phyloP scores from a whole-genome alignment of 2,329 filamentous ascomycete genomes.

The Grosmannia clavigera region DNA sequence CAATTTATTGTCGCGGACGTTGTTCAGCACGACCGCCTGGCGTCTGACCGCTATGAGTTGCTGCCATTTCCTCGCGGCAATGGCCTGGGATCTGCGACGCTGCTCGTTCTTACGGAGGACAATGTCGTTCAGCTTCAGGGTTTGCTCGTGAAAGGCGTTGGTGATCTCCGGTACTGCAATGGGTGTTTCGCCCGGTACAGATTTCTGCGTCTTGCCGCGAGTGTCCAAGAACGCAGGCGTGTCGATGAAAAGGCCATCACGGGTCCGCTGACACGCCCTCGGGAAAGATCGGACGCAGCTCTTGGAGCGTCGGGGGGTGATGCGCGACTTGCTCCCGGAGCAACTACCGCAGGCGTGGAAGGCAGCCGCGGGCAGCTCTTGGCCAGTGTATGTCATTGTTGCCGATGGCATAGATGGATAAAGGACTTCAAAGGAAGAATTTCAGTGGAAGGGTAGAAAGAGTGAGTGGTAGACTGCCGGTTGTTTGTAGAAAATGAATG shows the following conservation, averaged over 20 bases:
- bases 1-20: neutral
- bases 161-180: neutral
- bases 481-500: neutral
- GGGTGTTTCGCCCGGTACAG: too few relatives aligned
- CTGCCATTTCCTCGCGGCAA: neutral
- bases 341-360: neutral
- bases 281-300: neutral
- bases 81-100: neutral
- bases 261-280: neutral
- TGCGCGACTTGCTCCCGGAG: neutral
- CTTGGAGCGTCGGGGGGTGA: neutral
- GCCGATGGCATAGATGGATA: neutral
- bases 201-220: neutral
- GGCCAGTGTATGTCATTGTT: neutral
- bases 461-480: neutral
- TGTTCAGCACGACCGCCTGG: neutral
- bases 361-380: neutral
- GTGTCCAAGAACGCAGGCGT: neutral
- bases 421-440: neutral
- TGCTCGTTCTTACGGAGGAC: neutral
- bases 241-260: neutral
- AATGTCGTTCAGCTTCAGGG: neutral
- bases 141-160: slow-evolving; percentile 1
- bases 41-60: neutral
- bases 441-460: neutral